A percentile compares a stretch with the other conserved stretches of the same genome.
These are phyloP conservation scores for Neckera pumila DNA, from an alignment of 225 moss, liverwort and hornwort genomes.

Conservation along the genomic window DNA sequence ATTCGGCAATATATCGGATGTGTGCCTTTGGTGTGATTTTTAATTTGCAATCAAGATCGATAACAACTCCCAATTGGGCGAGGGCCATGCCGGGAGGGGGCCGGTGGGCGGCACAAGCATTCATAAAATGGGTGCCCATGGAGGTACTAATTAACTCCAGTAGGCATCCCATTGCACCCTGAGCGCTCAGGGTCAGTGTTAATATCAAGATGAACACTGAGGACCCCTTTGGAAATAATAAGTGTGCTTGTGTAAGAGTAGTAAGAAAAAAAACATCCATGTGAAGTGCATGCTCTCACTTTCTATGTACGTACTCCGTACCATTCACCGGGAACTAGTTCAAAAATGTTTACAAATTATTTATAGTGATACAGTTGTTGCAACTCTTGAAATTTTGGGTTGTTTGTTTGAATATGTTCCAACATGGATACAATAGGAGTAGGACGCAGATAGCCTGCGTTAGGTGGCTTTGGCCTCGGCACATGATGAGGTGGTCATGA, in stretches of 20 bases:
- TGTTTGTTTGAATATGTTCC: neutral
- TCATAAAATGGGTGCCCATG: neutral
- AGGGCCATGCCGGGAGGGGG: neutral
- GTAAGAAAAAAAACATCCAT: neutral
- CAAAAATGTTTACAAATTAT: neutral
- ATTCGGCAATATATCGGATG: neutral
- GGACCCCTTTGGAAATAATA: neutral
- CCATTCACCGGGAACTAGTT: neutral
- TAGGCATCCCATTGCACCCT: neutral
- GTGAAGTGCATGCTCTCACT: neutral
- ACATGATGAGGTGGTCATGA: neutral
- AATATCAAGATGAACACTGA: neutral
- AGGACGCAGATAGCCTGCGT: accelerated
- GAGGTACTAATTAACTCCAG: neutral
- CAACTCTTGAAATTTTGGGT: neutral
- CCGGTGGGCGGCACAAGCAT: neutral
- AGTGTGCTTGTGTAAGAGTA: neutral
- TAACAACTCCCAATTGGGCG: neutral
- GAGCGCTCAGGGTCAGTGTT: too few relatives aligned
- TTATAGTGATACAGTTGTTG: neutral
- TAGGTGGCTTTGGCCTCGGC: neutral
- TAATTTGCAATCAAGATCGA: neutral
- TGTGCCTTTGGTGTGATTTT: neutral
- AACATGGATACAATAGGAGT: neutral
- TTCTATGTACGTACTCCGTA: too few relatives aligned